Evolutionary conservation across 345 rosid species (phyloP), one percentile per base, ranked within the genome.

Genomic region (Raphanus raphanistrum): DNA sequence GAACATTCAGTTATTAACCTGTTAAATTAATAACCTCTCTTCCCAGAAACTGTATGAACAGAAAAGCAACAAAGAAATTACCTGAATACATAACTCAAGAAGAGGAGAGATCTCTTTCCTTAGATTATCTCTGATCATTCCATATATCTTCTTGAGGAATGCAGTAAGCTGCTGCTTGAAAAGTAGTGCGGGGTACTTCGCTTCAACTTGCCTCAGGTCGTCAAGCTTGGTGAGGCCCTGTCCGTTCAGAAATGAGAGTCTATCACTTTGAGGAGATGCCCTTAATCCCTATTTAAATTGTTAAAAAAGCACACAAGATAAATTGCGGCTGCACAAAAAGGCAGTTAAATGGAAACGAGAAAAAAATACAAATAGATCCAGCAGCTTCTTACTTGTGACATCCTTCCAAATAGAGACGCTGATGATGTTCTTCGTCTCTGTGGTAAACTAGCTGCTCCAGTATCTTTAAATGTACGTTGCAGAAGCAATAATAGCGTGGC

Each of bases 121-220:
- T 45, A 95, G 82, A 82, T 85, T 91, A 87, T 95, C 99, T 79
- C 99, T 85, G 63, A 95, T 91, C 99, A 95, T 90, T 82, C 98
- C 99, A 87, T 95, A 95, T 80, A 95, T 90, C 85, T 95, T 95
- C 88, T 95, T 97, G 70, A 95, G 97, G 89, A 88, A 93, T 68
- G 99, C 98, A 12, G 98, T 92, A 65, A 95, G 99, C 88, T 95
- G 99, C 83, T 92, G 98, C 84, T 93, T 95, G 82, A 95, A 95
- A 77, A 95, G 89, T 74, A 92, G 84, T 25, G 99, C 98, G 9
- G 99, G 99, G 82, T 93, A 93, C 79, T 92, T 95, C 71, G 98
- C 98, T 84, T 95, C 98, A 65, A 93, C 99, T 83, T 91, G 99
- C 63, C 93, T 86, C 76, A 95, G 66, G 80, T 95, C 97, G 76